phyloP scores from a whole-genome alignment of 139 green algal species.

The Coelastrella sp. region DNA sequence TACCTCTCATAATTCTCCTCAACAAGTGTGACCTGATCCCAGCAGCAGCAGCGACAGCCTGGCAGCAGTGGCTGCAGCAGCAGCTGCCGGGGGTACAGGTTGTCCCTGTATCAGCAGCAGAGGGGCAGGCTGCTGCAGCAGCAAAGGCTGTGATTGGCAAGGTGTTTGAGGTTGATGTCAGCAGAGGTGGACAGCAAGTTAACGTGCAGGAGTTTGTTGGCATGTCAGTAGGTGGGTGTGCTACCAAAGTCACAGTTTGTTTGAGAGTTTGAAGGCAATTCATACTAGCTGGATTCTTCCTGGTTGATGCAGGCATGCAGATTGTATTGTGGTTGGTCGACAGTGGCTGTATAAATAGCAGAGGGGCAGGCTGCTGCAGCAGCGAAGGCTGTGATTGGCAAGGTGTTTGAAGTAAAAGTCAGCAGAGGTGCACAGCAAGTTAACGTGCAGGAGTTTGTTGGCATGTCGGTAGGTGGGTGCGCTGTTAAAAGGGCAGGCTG shows the following conservation, averaged over 20 bases:
- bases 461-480: too few relatives aligned
- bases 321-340: too few relatives aligned
- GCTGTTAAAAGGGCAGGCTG: too few relatives aligned
- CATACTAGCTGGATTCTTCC: too few relatives aligned
- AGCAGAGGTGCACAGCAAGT: background rate
- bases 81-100: slow-evolving; percentile 61
- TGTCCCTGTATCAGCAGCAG: slow-evolving; percentile 40
- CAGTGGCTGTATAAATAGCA: too few relatives aligned
- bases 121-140: slow-evolving; percentile 25
- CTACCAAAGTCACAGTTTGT: background rate
- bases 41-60: slow-evolving; percentile 53
- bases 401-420: too few relatives aligned
- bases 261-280: too few relatives aligned
- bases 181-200: background rate
- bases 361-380: background rate
- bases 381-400: too few relatives aligned
- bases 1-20: slow-evolving; percentile 68
- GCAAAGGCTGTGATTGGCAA: slow-evolving; percentile 16
- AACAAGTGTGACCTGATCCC: slow-evolving; percentile 82
- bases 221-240: slow-evolving; percentile 15
- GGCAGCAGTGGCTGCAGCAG: slow-evolving; percentile 60
- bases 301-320: too few relatives aligned
- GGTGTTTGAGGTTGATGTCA: slow-evolving; percentile 37
- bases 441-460: background rate
- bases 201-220: slow-evolving; percentile 26